phyloP scores from a whole-genome alignment of 2,329 filamentous ascomycete species.

The Xylariales sp. region DNA sequence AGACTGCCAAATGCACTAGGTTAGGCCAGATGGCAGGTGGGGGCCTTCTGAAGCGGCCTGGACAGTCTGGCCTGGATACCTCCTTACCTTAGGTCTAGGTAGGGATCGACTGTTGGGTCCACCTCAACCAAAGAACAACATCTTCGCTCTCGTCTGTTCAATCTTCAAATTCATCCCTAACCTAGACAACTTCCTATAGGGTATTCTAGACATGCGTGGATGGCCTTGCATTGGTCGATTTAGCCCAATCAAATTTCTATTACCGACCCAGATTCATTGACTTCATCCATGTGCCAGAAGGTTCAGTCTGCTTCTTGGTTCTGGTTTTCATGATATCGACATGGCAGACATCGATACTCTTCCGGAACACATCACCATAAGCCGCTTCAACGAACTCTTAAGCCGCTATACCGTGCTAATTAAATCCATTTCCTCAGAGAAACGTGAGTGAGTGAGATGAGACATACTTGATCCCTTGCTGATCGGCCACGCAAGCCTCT shows the following conservation, averaged over 20 bases:
- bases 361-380: constrained; percentile 45
- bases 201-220: background rate
- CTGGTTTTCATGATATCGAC: background rate
- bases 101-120: too few species aligned
- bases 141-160: too few species aligned
- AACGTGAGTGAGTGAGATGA: constrained; percentile 52
- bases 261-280: background rate
- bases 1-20: background rate
- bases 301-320: background rate
- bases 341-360: constrained; percentile 40
- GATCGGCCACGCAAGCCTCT: constrained; percentile 48
- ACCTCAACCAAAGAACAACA: too few species aligned
- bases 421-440: constrained; percentile 58
- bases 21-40: background rate
- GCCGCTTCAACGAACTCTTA: constrained; percentile 53
- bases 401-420: constrained; percentile 55
- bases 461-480: background rate
- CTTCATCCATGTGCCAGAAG: background rate
- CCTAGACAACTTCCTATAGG: too few species aligned
- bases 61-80: too few species aligned
- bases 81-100: too few species aligned
- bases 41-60: too few species aligned
- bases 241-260: background rate
- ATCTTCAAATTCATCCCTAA: background rate
- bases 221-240: background rate